Evolutionary conservation across 257 asterid species (phyloP).

Genomic region (Forsythia viridissima): DNA sequence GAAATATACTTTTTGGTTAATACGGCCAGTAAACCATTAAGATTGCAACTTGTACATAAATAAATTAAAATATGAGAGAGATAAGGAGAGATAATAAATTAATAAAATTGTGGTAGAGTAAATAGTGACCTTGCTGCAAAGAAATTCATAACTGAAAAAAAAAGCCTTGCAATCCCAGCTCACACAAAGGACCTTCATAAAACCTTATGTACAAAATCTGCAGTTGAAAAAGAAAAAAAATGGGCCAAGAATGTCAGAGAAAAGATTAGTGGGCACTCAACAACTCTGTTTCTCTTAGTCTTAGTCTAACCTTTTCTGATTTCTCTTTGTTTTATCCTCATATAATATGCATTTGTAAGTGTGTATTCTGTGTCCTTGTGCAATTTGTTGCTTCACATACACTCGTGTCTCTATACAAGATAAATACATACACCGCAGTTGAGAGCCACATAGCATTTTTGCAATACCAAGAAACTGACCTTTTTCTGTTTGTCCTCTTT

Average conservation of each 20-base stretch:
- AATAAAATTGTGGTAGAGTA: neutral
- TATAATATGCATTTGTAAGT: conserved; percentile 28
- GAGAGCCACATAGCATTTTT: conserved; percentile 38
- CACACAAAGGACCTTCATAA: neutral
- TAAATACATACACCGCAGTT: conserved; percentile 19
- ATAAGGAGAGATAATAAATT: neutral
- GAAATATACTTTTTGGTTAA: too few species aligned
- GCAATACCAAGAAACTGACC: conserved; percentile 53
- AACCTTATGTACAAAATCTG: neutral
- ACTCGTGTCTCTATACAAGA: conserved; percentile 41
- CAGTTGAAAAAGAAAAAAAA: neutral
- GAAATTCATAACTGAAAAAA: neutral
- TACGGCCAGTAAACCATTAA: neutral
- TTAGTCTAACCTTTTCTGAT: conserved; percentile 22
- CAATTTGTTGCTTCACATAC: conserved; percentile 49
- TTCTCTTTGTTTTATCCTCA: conserved; percentile 20
- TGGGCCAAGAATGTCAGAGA: conserved; percentile 41
- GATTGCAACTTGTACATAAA: too few species aligned
- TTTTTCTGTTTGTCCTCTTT: conserved; percentile 58
- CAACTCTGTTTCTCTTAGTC: conserved; percentile 25
- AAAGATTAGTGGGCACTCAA: conserved; percentile 41
- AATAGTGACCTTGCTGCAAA: conserved; percentile 9
- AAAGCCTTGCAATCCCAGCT: neutral
- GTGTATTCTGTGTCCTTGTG: conserved; percentile 29
- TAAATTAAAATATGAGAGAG: neutral